Base-by-base conservation (phyloP, 2,329 filamentous ascomycete genomes). In the Diaporthe eres region DNA sequence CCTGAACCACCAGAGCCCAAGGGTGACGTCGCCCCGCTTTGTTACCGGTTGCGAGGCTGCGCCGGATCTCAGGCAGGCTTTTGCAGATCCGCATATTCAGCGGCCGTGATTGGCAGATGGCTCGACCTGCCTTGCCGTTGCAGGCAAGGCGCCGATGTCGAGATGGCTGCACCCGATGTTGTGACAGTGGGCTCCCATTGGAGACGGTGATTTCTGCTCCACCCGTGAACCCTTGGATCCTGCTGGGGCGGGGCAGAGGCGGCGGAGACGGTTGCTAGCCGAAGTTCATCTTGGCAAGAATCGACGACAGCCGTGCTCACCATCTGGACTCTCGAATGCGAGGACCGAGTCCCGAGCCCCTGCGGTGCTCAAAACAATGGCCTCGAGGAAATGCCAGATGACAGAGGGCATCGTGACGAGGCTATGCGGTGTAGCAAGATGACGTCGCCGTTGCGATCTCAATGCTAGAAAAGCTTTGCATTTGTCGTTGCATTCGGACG, bases 81-180 rank as follows among this genome's bases (percentile, higher is more conserved):
- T 71, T n/a, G 67, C 49, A 57, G 49, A 39, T 60, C 53, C 37
- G 39, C n/a, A 63, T n/a, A 22, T 63, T 47, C 44, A 55, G 39
- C 39, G 34, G 74, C 13, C 7, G 31, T 75, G 39, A 67, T 39
- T 71, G 42, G 39, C 39, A 61, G 37, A 34, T 25, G 2, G 10
- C 4, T 25, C 22, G 37, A 39, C 22, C 12, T 57, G 34, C 57
- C 61, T 57, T 51, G 34, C 74, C 74, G n/a, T 55, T 61, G 47
- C 67, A 58, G 74, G 67, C 57, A 72, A 63, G 47, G 58, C 47
- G 74, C 58, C 44, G 19, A 68, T 75, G 71, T 75, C 71, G 74
- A 74, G 71, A 75, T 68, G 74, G 74, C 71, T 70, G 74, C 53
- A 58, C 34, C 55, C 13, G 31, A 68, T 68, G 65, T 68, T 53